Base-by-base conservation (phyloP, 805 yeast genomes). In the Schizosaccharomyces cryophilus region DNA sequence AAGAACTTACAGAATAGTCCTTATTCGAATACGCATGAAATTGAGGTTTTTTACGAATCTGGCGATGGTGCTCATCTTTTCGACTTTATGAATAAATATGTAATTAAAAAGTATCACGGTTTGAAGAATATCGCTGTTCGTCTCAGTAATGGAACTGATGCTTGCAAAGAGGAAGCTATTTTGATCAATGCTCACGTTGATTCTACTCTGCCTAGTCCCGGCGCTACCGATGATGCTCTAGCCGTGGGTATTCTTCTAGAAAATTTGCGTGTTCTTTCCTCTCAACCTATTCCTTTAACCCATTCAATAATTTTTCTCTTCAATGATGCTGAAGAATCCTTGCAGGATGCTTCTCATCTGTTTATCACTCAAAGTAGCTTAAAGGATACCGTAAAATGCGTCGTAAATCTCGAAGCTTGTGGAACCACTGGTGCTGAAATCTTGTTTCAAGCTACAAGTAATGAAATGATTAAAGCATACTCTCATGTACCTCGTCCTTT, bases 381-480 rank as follows among this genome's bases (percentile, higher is more conserved):
- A 4, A 24, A 24, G 30, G 42, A 56, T 5, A 24, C 60, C 24
- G 35, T 56, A 6, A 35, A 40, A 40, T 26, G 29, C 21, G 60
- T 56, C 21, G 47, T 56, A 17, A 56, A 56, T 26, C 45, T 56
- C 13, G 60, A 56, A 17, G 60, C 60, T 35, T 56, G 60, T 56
- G 60, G 60, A 17, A 40, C 47, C n/a, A 26, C 60, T 17, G 60
- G 60, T 35, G 17, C 47, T 17, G 60, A 56, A 35, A 56, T 56
- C 1, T 13, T 56, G 17, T 56, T 56, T n/a, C 60, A 56, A 40
- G 60, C 60, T 21, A 38, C 60, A 15, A 56, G 42, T 13, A 13
- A 56, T 15, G 80, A 77, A 67, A 81, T 82, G 84, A 72, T 80
- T 63, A 77, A 80, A 69, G 86, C 88, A 19, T 56, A 56, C 45